Evolutionary conservation across 345 rosid species (phyloP), one percentile per base, ranked within the genome.

Genomic region (Physaria fendleri): DNA sequence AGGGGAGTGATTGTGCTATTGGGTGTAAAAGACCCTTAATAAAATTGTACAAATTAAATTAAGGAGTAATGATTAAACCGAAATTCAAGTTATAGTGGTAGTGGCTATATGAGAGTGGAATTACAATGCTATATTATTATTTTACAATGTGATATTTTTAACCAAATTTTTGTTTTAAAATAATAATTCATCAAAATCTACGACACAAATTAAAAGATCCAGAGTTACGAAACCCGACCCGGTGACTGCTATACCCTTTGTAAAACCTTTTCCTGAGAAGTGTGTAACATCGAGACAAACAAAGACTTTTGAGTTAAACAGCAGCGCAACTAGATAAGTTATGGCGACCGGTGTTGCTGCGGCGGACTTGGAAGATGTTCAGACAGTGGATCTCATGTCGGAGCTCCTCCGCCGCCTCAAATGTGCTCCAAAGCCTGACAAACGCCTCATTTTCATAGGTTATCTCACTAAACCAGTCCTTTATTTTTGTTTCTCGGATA

Each of bases 381-480:
- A 88, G 16, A 81, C 91, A 2, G 74, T 79, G 56, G 79, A 87
- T 83, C 85, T 90, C 59, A 82, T 87, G 94, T 77, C 80, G 40
- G 96, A 90, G 77, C 82, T 90, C 58, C 91, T 90, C 67, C 96
- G 89, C 28, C 91, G 96, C 17, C 17, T 90, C 67, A 82, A 79
- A 71, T 90, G 97, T 77, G 73, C 96, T 7, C 56, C 84, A 52
- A 85, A 82, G 61, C 94, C 94, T 7, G 96, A 87, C 79, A 87
- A 85, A 64, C 91, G 94, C 59, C 91, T 90, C 82, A 72, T 90
- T 65, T 84, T 90, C 79, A 78, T 90, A 5, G 97, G 97, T 88
- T 7, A 67, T 14, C 18, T 44, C 15, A 41, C 58, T 42, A 20
- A 32, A 10, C 21, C 17, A 18, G 6, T 17, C 41, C 7, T 32